Evolutionary conservation across 305 asterid species (phyloP).

Genomic region (Fraxinus platypoda): DNA sequence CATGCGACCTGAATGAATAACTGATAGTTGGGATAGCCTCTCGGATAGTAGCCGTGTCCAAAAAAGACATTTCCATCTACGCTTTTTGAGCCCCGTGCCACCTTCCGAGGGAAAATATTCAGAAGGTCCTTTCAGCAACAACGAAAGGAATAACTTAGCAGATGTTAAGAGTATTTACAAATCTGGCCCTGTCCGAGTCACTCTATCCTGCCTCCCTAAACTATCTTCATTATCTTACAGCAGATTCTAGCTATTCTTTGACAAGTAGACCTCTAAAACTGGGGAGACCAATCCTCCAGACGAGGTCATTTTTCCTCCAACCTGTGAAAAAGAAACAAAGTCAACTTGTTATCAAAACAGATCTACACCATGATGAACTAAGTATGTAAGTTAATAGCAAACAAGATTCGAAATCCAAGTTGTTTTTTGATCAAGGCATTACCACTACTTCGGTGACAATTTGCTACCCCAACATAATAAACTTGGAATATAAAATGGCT

Average conservation of each 20-base stretch:
- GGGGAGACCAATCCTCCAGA: constrained; percentile 6
- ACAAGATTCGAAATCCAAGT: not conserved
- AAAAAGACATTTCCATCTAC: not conserved
- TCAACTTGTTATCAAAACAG: not conserved
- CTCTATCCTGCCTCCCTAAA: constrained; percentile 13
- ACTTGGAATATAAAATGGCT: not conserved
- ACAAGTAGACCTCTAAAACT: constrained; percentile 13
- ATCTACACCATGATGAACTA: not conserved
- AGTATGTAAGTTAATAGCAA: not conserved
- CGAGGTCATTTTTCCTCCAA: constrained; percentile 9
- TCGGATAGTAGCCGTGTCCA: not conserved
- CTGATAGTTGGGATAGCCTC: constrained; percentile 15
- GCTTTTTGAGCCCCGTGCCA: constrained; percentile 12
- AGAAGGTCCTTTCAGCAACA: constrained; percentile 7
- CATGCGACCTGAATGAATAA: not conserved
- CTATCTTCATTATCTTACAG: not conserved
- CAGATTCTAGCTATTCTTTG: constrained; percentile 13
- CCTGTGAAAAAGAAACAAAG: constrained; percentile 20
- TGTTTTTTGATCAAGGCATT: not conserved
- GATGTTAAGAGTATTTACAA: not conserved
- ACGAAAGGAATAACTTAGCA: not conserved
- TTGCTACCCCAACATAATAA: constrained; percentile 6
- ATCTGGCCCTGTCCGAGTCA: constrained; percentile 6
- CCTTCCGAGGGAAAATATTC: not conserved
- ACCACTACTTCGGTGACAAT: not conserved